Conservation (phyloP, 257 asterid genomes). For the Verbena officinalis region DNA sequence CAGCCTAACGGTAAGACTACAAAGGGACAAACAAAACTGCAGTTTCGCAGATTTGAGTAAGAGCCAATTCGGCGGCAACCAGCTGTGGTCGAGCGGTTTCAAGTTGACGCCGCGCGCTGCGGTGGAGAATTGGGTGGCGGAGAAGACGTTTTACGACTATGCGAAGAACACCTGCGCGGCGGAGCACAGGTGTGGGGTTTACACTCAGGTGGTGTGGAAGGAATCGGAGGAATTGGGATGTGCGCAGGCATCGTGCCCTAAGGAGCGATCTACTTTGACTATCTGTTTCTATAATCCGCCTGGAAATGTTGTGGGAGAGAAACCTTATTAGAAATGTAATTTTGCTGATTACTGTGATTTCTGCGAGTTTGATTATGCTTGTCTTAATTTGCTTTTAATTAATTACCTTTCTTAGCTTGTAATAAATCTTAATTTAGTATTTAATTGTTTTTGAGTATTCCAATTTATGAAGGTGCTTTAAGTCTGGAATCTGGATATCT, state of each 20-base stretch:
- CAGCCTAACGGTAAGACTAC: slow-evolving; percentile 62
- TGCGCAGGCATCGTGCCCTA: slow-evolving; percentile 60
- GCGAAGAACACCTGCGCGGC: slow-evolving; percentile 58
- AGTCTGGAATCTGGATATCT: too few relatives aligned
- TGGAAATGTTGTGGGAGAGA: slow-evolving; percentile 89
- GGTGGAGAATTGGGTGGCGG: slow-evolving; percentile 78
- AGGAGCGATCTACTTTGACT: slow-evolving; percentile 53
- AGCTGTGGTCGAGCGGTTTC: slow-evolving; percentile 66
- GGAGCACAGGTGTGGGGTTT: slow-evolving; percentile 71
- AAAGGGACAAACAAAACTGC: slow-evolving; percentile 71
- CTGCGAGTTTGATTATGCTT: neutral
- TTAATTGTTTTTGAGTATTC: too few relatives aligned
- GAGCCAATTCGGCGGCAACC: slow-evolving; percentile 79
- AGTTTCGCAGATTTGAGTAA: slow-evolving; percentile 57
- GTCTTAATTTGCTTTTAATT: neutral
- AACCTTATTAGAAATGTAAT: slow-evolving; percentile 56
- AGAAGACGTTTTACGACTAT: slow-evolving; percentile 71
- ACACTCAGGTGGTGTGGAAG: slow-evolving; percentile 95
- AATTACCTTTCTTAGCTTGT: neutral
- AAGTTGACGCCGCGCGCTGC: slow-evolving; percentile 50
- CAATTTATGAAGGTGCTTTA: too few relatives aligned
- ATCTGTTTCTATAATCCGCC: slow-evolving; percentile 85
- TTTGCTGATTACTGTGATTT: neutral
- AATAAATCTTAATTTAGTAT: neutral
- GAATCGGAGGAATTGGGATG: slow-evolving; percentile 73